phyloP scores from a whole-genome alignment of 1,284 basidiomycete genomes.

The Xerocomus amazonicus region DNA sequence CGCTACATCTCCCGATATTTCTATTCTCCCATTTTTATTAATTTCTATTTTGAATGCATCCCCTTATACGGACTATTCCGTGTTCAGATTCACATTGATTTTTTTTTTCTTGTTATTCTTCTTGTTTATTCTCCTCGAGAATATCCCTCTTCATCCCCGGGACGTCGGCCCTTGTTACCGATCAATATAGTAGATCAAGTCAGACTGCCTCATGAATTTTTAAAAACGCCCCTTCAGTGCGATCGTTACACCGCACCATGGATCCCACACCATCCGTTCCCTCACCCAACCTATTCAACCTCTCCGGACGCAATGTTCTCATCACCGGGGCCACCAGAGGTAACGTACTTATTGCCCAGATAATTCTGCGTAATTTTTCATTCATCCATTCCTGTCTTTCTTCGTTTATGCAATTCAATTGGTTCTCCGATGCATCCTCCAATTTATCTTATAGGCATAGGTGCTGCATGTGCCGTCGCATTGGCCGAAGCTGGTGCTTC shows the following conservation, averaged over 20 bases:
- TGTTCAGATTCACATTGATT: slow-evolving; percentile 12
- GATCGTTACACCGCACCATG: slow-evolving; percentile 29
- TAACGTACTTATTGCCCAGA: slow-evolving; percentile 32
- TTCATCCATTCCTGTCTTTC: slow-evolving; percentile 8
- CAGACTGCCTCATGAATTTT: slow-evolving; percentile 22
- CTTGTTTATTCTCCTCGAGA: slow-evolving; percentile 5
- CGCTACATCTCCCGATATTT: slow-evolving; percentile 23
- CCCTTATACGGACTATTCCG: slow-evolving; percentile 13
- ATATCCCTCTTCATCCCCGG: slow-evolving; percentile 18
- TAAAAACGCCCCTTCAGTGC: slow-evolving; percentile 17
- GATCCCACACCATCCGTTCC: slow-evolving; percentile 43
- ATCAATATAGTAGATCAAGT: slow-evolving; percentile 30
- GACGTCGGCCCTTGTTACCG: slow-evolving; percentile 26
- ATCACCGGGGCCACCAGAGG: slow-evolving; percentile 71
- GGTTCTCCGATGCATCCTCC: slow-evolving; percentile 10
- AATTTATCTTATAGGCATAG: slow-evolving; percentile 53
- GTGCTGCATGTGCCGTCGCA: slow-evolving; percentile 68
- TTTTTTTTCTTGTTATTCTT: slow-evolving; percentile 15
- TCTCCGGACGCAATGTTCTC: slow-evolving; percentile 58
- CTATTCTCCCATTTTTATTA: slow-evolving; percentile 24
- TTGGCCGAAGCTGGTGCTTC: slow-evolving; percentile 79
- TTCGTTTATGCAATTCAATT: slow-evolving; percentile 14
- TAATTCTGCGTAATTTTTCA: slow-evolving; percentile 13
- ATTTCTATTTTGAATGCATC: slow-evolving; percentile 24
- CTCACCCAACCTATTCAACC: slow-evolving; percentile 56